Conservation (phyloP, 495 filamentous ascomycete species). For the Chaetomidium leptoderma region DNA sequence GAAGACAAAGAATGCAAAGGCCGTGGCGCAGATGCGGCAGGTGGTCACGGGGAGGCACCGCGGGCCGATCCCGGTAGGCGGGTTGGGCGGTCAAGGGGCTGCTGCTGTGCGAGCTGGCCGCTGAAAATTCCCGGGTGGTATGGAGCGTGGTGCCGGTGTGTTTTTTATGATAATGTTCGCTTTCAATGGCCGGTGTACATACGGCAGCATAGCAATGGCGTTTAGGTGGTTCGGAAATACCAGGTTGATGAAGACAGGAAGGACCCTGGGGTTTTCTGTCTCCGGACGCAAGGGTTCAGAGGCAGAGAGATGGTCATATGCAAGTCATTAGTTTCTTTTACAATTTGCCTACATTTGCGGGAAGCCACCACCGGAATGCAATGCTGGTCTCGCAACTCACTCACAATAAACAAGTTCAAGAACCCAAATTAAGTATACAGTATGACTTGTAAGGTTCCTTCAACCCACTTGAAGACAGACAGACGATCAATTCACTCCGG, state of each 20-base stretch:
- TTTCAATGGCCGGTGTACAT: not conserved
- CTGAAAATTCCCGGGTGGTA: not conserved
- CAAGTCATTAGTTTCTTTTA: no score
- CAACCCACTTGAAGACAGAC: no score
- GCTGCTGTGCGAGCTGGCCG: not conserved
- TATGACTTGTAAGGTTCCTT: no score
- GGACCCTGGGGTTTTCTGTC: no score
- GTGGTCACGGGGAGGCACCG: slow-evolving; percentile 37
- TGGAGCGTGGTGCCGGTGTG: not conserved
- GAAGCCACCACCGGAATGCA: no score
- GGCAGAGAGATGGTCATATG: no score
- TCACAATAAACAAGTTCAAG: no score
- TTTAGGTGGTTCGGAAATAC: slow-evolving; percentile 7
- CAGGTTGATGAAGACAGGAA: not conserved
- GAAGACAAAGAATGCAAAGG: slow-evolving; percentile 57
- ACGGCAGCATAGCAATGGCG: slow-evolving; percentile 16
- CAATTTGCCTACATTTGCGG: not conserved
- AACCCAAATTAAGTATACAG: no score
- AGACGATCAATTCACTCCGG: no score
- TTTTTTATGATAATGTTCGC: not conserved
- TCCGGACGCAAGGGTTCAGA: no score
- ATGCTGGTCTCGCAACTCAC: no score
- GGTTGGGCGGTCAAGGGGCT: not conserved
- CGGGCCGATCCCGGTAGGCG: slow-evolving; percentile 8
- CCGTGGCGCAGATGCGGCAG: slow-evolving; percentile 65